A percentile compares a stretch with the other conserved stretches of the same genome.
Evolutionary conservation across 2,329 filamentous ascomycete species (phyloP).

Genomic region (Myriosclerotinia scirpicola): DNA sequence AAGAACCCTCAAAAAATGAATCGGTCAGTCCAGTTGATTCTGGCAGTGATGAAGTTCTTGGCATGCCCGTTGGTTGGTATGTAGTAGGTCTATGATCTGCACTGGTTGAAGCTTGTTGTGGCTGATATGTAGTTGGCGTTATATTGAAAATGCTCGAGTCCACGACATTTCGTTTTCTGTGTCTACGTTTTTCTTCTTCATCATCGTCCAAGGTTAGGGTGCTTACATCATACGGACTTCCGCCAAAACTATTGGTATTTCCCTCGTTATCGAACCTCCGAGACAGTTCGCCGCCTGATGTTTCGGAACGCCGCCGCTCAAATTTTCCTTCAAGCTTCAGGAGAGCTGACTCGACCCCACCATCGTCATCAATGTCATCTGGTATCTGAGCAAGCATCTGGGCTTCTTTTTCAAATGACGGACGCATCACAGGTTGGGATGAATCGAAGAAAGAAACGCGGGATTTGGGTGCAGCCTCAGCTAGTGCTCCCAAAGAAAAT

Average conservation of each 20-base stretch:
- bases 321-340: constrained; percentile 90
- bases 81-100: constrained; percentile 37
- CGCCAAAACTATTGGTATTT: constrained; percentile 37
- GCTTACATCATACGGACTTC: constrained; percentile 30
- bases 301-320: constrained; percentile 50
- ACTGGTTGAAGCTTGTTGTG: constrained; percentile 24
- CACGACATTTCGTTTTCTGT: constrained; percentile 49
- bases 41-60: constrained; percentile 41
- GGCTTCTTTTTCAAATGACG: constrained; percentile 86
- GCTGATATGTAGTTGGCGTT: constrained; percentile 31
- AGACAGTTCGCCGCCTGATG: constrained; percentile 27
- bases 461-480: constrained; percentile 50
- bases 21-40: constrained; percentile 64
- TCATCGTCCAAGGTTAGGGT: constrained; percentile 28
- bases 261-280: constrained; percentile 23
- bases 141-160: constrained; percentile 45
- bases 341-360: constrained; percentile 88
- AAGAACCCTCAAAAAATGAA: constrained; percentile 74
- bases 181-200: constrained; percentile 47
- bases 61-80: constrained; percentile 36
- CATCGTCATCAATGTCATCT: constrained; percentile 75
- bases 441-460: constrained; percentile 59
- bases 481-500: constrained; percentile 60
- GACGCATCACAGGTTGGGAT: constrained; percentile 61
- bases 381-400: constrained; percentile 84